Conservation (phyloP, 1,284 basidiomycete species). For the Trichosporon asahii region DNA sequence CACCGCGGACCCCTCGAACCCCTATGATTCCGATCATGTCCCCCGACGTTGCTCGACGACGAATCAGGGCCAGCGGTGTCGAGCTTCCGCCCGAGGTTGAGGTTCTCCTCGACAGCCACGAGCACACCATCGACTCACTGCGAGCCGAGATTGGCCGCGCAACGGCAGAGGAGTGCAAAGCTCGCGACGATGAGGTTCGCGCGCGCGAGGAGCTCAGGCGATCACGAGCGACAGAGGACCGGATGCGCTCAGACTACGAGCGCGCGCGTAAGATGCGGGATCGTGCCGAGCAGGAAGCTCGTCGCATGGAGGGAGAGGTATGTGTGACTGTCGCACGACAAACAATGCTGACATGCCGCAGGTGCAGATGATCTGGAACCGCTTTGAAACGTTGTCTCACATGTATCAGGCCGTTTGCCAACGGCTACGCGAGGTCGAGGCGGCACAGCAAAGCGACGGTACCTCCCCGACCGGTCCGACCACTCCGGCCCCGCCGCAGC, state of each 20-base stretch:
- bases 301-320: constrained; percentile 43
- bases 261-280: constrained; percentile 26
- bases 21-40: constrained; percentile 6
- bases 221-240: constrained; percentile 33
- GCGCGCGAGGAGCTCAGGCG: constrained; percentile 34
- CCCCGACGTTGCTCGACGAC: constrained; percentile 19
- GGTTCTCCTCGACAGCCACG: constrained; percentile 34
- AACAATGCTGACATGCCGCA: constrained; percentile 8
- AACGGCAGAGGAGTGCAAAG: constrained; percentile 45
- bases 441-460: background rate
- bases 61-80: constrained; percentile 27
- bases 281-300: constrained; percentile 28
- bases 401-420: constrained; percentile 23
- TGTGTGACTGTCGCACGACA: constrained; percentile 10
- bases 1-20: background rate
- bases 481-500: background rate
- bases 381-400: constrained; percentile 25
- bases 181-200: constrained; percentile 35
- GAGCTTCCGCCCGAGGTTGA: constrained; percentile 31
- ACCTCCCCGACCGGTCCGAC: background rate
- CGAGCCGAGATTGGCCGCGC: constrained; percentile 43
- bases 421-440: constrained; percentile 21
- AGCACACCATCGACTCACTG: constrained; percentile 40
- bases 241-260: constrained; percentile 36
- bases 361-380: constrained; percentile 21